Evolutionary conservation across 352 stramenopile species (phyloP).

Genomic region (Pythium utonaiense): DNA sequence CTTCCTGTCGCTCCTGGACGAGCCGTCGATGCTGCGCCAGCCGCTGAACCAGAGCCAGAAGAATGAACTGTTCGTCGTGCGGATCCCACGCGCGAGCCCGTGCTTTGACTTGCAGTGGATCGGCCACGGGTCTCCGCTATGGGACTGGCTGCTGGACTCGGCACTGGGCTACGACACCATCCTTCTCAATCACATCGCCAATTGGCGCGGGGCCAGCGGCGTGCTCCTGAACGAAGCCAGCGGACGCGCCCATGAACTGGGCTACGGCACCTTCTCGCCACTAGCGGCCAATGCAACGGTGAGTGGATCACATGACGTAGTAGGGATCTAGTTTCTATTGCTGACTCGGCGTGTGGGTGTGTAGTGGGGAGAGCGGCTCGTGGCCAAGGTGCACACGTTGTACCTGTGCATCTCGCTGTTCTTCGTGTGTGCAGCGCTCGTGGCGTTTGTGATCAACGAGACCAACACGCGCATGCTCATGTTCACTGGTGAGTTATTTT

Average conservation of each 20-base stretch:
- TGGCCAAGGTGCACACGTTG: conserved; percentile 88
- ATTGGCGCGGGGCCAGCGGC: conserved; percentile 46
- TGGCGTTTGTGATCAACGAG: conserved; percentile 92
- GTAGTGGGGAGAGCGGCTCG: conserved; percentile 36
- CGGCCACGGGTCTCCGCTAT: conserved; percentile 30
- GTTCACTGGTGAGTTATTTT: conserved; percentile 83
- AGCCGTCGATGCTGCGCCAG: conserved; percentile 15
- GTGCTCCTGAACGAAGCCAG: conserved; percentile 67
- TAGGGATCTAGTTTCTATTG: too few relatives aligned
- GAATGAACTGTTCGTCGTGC: conserved; percentile 26
- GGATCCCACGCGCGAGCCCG: conserved; percentile 30
- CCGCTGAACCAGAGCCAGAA: conserved; percentile 4
- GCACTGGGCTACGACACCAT: conserved; percentile 89
- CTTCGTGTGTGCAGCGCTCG: conserved; percentile 91
- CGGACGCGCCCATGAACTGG: conserved; percentile 64
- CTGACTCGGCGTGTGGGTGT: neutral
- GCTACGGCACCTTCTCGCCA: conserved; percentile 57
- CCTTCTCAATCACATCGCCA: conserved; percentile 89
- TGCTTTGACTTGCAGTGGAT: conserved; percentile 57
- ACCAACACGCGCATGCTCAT: conserved; percentile 92
- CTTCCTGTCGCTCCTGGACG: conserved; percentile 60
- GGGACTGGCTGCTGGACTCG: conserved; percentile 39
- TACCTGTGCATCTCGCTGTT: conserved; percentile 92
- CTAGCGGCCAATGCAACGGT: conserved; percentile 28
- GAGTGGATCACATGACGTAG: neutral